Conservation (phyloP, 441 rosid genomes). For the Bocquillonia castaneifolia region DNA sequence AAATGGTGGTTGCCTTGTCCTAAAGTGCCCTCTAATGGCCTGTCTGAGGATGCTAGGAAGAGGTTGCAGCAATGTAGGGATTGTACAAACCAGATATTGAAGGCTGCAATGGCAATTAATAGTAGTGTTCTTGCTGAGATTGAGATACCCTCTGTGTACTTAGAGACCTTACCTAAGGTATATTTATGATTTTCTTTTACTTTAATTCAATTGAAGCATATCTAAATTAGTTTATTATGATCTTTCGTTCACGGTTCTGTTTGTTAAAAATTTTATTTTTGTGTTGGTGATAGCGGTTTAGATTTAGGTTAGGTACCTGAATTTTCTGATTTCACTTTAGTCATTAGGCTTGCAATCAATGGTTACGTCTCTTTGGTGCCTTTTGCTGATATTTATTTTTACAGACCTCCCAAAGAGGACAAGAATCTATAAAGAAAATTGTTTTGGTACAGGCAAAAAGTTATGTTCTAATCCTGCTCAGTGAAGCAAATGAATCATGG, state of each 20-base stretch:
- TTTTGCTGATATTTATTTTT: too few relatives aligned
- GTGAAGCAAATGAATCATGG: too few relatives aligned
- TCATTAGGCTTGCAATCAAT: not conserved
- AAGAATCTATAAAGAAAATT: too few relatives aligned
- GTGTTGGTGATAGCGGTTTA: not conserved
- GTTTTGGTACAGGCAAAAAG: too few relatives aligned
- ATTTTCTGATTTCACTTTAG: not conserved
- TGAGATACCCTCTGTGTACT: constrained; percentile 82
- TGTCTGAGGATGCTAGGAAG: constrained; percentile 75
- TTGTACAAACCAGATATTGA: constrained; percentile 83
- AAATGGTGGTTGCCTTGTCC: constrained; percentile 99
- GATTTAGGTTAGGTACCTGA: not conserved
- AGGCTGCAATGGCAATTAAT: constrained; percentile 97
- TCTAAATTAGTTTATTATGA: not conserved
- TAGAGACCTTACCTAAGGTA: constrained; percentile 91
- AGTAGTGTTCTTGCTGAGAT: constrained; percentile 79
- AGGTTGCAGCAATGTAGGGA: constrained; percentile 80
- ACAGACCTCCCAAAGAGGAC: too few relatives aligned
- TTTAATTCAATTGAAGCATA: not conserved
- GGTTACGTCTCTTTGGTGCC: too few relatives aligned
- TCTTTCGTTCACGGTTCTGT: not conserved
- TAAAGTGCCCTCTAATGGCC: constrained; percentile 65
- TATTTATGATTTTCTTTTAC: not conserved
- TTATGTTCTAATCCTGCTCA: too few relatives aligned
- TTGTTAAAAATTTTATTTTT: not conserved